These are phyloP conservation scores for Suhomyces choctaworum DNA, from an alignment of 1,139 yeast species.

Conservation along the genomic window DNA sequence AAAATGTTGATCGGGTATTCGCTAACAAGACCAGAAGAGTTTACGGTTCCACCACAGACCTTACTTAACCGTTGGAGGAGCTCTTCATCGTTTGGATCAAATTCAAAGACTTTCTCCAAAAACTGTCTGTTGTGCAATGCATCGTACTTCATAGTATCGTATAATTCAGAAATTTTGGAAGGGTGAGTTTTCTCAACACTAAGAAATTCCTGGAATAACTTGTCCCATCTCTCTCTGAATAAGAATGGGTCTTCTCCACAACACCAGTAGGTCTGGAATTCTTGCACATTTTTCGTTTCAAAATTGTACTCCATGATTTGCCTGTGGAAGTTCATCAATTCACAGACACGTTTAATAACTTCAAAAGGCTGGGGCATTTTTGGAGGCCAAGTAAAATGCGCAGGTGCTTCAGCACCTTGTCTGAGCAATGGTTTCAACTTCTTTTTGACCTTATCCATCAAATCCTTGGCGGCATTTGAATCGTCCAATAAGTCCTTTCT, in stretches of 20 bases:
- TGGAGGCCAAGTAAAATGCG: slow-evolving; percentile 98
- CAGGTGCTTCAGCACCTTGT: slow-evolving; percentile 98
- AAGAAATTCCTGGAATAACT: slow-evolving; percentile 87
- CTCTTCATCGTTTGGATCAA: slow-evolving; percentile 56
- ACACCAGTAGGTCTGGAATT: slow-evolving; percentile 86
- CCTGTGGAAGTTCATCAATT: slow-evolving; percentile 90
- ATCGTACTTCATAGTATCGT: slow-evolving; percentile 98
- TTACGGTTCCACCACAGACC: slow-evolving; percentile 53
- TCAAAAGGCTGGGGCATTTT: slow-evolving; percentile 97
- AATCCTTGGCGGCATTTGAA: slow-evolving; percentile 95
- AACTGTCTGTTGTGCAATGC: slow-evolving; percentile 94
- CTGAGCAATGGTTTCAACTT: slow-evolving; percentile 90
- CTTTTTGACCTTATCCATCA: slow-evolving; percentile 97
- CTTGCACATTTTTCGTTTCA: slow-evolving; percentile 60
- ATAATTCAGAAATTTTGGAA: slow-evolving; percentile 90
- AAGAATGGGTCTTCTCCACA: slow-evolving; percentile 92
- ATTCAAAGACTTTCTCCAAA: slow-evolving; percentile 77
- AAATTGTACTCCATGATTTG: slow-evolving; percentile 84
- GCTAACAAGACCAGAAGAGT: slow-evolving; percentile 64
- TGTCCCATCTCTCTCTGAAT: slow-evolving; percentile 97
- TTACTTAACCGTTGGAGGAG: slow-evolving; percentile 38
- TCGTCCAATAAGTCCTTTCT: slow-evolving; percentile 93
- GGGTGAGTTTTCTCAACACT: slow-evolving; percentile 97
- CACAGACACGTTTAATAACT: slow-evolving; percentile 91
- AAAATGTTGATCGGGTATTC: slow-evolving; percentile 78